Conservation (phyloP, 345 rosid genomes). For the Gossypium mustelinum region DNA sequence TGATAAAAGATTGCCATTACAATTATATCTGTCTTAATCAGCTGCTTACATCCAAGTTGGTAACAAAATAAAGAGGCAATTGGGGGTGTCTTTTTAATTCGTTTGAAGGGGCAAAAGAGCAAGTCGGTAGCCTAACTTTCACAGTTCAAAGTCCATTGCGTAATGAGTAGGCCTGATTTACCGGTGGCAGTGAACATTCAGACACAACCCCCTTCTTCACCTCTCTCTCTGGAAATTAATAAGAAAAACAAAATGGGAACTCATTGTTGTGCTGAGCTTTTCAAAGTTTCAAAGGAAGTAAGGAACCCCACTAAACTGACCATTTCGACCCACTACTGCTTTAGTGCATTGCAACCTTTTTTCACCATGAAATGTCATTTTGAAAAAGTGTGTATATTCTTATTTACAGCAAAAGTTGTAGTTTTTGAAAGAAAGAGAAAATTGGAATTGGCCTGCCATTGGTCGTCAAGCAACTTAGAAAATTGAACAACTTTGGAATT, state of each 20-base stretch:
- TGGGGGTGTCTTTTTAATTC: neutral
- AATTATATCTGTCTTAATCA: neutral
- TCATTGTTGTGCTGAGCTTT: neutral
- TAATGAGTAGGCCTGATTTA: constrained; percentile 13
- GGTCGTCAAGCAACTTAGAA: neutral
- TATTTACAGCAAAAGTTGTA: neutral
- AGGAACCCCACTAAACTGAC: constrained; percentile 8
- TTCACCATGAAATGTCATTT: neutral
- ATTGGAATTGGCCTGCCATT: neutral
- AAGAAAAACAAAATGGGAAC: neutral
- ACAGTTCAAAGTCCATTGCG: neutral
- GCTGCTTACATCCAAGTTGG: neutral
- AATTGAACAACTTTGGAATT: neutral
- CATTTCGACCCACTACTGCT: constrained; percentile 14
- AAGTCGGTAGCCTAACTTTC: constrained; percentile 13
- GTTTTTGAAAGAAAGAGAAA: neutral
- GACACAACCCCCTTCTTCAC: no score
- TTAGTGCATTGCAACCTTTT: constrained; percentile 8
- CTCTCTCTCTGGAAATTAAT: neutral
- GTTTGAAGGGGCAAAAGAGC: neutral
- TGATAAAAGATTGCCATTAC: neutral
- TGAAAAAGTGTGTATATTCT: neutral
- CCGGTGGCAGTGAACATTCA: neutral
- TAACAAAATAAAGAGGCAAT: neutral
- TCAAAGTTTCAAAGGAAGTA: neutral